Base-by-base conservation (phyloP, 495 filamentous ascomycete species). In the Penicillium atrosanguineum region DNA sequence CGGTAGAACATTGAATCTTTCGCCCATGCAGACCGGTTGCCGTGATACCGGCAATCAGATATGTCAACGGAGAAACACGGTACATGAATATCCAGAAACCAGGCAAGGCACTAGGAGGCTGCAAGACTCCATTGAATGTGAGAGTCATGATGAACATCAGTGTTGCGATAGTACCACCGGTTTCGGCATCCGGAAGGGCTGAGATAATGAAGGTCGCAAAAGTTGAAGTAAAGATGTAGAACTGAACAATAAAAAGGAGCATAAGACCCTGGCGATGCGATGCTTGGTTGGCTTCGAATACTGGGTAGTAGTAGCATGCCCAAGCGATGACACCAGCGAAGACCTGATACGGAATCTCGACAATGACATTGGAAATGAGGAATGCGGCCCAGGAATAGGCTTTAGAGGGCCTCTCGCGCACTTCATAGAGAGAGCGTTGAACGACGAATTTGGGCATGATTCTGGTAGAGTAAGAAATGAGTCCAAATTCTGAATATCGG, bases 311-410 rank as follows among this genome's bases (percentile, higher is more conserved):
- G 70, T 85, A 90, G 49, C 75, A 65, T 2, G 82, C 79, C 61
- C 76, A 88, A 43, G 79, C 74, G 34, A 87, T 52, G 8, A 84
- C 75, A 12, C 78, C 84, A 1, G 82, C 74, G 11, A 89, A 50
- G 31, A 87, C 71, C 20, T 83, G 79, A 60, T 85, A 91, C 0
- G 88, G 87, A 11, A 92, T 79, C 62, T 92, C 89, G 52, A 86
- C 82, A n/a, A 87, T 23, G 59, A 91, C 81, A 44, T 84, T 82
- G 54, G 81, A 77, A 19, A 85, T 77, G n/a, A 87, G 69, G 68
- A 91, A 91, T 0, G 80, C 82, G 11, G 75, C 69, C 88, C 88
- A 91, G 25, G 79, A 82, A 65, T 94, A 94, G 11, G 82, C 80
- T 52, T 86, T 88, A 26, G 79, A 82, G 8, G 81, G 82, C 2